Evolutionary conservation across 2,329 filamentous ascomycete species (phyloP), one percentile per base, ranked within the genome.

Genomic region (Arthrobotrys sphaeroides): DNA sequence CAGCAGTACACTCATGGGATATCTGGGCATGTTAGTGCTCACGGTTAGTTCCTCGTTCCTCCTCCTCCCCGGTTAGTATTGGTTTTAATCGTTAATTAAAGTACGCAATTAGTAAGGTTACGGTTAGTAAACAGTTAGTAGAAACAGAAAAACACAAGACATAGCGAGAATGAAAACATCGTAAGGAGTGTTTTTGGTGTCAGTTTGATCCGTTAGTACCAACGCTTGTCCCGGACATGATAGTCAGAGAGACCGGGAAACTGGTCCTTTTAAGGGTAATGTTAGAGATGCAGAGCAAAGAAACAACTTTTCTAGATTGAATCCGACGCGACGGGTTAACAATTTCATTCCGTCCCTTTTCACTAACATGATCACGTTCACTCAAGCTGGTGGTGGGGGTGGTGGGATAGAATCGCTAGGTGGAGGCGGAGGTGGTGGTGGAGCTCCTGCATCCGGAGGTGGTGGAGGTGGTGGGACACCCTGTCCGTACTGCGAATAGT

Each of bases 381-480:
- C 16, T 10, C 49, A 72, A 18, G 57, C 59, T 26, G 67, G 66
- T 28, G 79, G 78, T 10, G 79, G 78, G 3, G 79, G 79, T 9
- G 78, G 78, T 20, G 79, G 77, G 0, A 77, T 75, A 12, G 69
- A 65, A 26, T 69, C 67, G 18, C 47, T 62, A 9, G 78, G 78
- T 13, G 78, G 79, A n/a, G 78, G 77, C 18, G 79, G 79, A 5
- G 79, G 79, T n/a, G 79, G 79, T 0, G 79, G 79, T 42, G 77
- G 78, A 9, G 78, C 73, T 18, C 77, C 77, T 24, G 77, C 72
- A 20, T 70, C 78, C 12, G 77, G 74, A 31, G 78, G 76, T 64
- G 78, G 75, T 43, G 47, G 53, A 0, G 69, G 69, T 62, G 72
- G 64, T 49, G 72, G 72, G 12, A 69, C 57, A 33, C 49, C 31